Conservation (phyloP, 2,329 filamentous ascomycete species). For the Dothideomycetes sp. region DNA sequence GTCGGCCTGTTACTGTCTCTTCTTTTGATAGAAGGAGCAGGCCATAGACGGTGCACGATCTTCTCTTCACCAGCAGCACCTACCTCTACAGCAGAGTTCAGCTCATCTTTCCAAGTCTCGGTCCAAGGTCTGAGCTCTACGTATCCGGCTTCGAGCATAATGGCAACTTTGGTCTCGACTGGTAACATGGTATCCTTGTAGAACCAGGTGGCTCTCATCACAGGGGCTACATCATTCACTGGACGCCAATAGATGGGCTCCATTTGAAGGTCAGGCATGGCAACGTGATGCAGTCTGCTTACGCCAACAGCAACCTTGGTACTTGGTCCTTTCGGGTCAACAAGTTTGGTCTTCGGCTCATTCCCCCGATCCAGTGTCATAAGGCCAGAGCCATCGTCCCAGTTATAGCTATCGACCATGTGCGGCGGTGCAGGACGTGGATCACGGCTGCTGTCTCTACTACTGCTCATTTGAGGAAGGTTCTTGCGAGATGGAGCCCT, state of each 20-base stretch:
- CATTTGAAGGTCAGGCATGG: constrained; percentile 70
- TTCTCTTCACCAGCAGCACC: constrained; percentile 87
- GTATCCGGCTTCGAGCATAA: constrained; percentile 87
- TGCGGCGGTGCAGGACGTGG: constrained; percentile 23
- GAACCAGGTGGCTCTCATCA: constrained; percentile 89
- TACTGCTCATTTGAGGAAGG: constrained; percentile 16
- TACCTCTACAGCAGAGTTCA: constrained; percentile 81
- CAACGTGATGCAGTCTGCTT: constrained; percentile 81
- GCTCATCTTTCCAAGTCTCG: constrained; percentile 83
- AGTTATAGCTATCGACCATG: constrained; percentile 36
- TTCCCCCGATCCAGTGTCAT: constrained; percentile 14
- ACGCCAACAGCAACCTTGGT: constrained; percentile 72
- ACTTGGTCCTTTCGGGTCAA: constrained; percentile 19
- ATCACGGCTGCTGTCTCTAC: constrained; percentile 12
- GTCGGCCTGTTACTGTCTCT: constrained; percentile 27
- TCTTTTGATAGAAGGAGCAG: constrained; percentile 49
- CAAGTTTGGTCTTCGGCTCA: constrained; percentile 6
- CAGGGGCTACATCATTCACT: constrained; percentile 74
- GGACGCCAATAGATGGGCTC: constrained; percentile 97
- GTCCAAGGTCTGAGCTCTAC: constrained; percentile 78
- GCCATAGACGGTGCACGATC: constrained; percentile 74
- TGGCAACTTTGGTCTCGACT: constrained; percentile 73
- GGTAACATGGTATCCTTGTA: constrained; percentile 93
- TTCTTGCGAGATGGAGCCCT: constrained; percentile 35
- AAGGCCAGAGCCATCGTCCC: constrained; percentile 30